Conservation (phyloP, 208 protist genomes). For the Crithidia fasciculata region DNA sequence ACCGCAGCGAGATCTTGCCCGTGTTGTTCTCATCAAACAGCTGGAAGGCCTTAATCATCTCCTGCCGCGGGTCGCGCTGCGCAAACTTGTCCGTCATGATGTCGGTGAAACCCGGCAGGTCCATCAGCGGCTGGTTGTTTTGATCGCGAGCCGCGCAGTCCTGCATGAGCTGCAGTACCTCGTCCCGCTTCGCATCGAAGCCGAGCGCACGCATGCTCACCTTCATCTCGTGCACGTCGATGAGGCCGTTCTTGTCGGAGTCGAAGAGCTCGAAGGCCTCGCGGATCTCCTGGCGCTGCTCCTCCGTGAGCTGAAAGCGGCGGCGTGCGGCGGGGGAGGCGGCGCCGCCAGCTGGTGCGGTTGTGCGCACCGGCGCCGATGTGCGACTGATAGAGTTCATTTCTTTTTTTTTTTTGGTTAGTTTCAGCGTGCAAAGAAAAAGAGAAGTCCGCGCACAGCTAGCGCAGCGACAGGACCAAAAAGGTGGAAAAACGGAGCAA, state of each 20-base stretch:
- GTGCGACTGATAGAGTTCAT: conserved; percentile 45
- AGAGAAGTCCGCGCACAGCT: background rate
- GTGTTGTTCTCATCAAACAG: conserved; percentile 97
- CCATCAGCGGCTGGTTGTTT: conserved; percentile 88
- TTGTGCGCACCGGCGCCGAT: conserved; percentile 46
- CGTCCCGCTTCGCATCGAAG: conserved; percentile 98
- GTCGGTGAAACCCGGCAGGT: conserved; percentile 91
- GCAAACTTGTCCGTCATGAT: conserved; percentile 94
- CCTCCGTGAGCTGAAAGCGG: conserved; percentile 97
- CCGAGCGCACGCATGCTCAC: conserved; percentile 99
- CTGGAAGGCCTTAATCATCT: conserved; percentile 96
- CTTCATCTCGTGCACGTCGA: conserved; percentile 99
- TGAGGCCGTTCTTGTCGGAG: conserved; percentile 94
- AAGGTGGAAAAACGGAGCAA: too few species aligned
- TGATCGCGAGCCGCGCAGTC: conserved; percentile 83
- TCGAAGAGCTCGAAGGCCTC: conserved; percentile 99
- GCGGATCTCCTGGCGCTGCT: conserved; percentile 99
- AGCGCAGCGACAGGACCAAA: too few species aligned
- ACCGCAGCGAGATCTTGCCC: conserved; percentile 94
- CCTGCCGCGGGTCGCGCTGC: conserved; percentile 93
- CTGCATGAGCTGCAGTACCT: conserved; percentile 90
- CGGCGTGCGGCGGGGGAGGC: conserved; percentile 49
- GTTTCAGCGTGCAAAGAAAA: background rate
- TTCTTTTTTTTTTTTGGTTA: background rate
- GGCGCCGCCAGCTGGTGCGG: conserved; percentile 32